Evolutionary conservation across 352 stramenopile genomes (phyloP).

Genomic region (Phytophthora pseudosyringae): DNA sequence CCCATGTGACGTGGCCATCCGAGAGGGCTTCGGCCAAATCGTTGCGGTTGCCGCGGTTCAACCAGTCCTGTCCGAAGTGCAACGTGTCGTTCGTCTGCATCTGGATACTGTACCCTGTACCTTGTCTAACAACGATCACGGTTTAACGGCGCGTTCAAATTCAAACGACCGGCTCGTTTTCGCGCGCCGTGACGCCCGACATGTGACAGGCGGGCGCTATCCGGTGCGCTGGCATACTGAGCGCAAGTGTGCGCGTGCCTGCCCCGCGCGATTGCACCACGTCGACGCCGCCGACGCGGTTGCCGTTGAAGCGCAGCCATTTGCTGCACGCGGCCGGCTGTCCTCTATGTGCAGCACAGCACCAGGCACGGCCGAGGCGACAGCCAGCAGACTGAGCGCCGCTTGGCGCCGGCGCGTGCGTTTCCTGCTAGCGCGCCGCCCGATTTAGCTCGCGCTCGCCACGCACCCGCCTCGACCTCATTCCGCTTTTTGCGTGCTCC

Average conservation of each 20-base stretch:
- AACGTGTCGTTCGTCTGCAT: constrained; percentile 19
- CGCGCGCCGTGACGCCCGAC: constrained; percentile 13
- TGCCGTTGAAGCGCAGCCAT: constrained; percentile 41
- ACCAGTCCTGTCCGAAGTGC: constrained; percentile 23
- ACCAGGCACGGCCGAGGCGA: not conserved
- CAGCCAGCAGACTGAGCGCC: not conserved
- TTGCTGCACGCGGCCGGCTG: constrained; percentile 18
- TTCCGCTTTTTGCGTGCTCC: constrained; percentile 46
- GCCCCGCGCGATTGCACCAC: not conserved
- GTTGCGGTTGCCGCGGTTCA: constrained; percentile 30
- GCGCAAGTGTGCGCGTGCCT: constrained; percentile 6
- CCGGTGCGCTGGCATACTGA: constrained; percentile 18
- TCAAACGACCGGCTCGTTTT: constrained; percentile 7
- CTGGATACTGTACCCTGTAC: not conserved
- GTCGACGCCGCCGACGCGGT: constrained; percentile 31
- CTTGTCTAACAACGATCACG: too few species aligned
- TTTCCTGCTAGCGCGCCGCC: not conserved
- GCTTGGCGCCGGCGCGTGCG: constrained; percentile 1
- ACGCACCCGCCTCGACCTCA: constrained; percentile 22
- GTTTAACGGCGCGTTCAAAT: constrained; percentile 15
- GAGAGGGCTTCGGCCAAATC: constrained; percentile 33
- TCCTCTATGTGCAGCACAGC: constrained; percentile 38
- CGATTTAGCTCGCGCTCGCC: not conserved
- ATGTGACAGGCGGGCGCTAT: constrained; percentile 33
- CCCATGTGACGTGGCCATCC: constrained; percentile 31